phyloP scores from a whole-genome alignment of 331 rosid genomes.

The Malus hybrid region DNA sequence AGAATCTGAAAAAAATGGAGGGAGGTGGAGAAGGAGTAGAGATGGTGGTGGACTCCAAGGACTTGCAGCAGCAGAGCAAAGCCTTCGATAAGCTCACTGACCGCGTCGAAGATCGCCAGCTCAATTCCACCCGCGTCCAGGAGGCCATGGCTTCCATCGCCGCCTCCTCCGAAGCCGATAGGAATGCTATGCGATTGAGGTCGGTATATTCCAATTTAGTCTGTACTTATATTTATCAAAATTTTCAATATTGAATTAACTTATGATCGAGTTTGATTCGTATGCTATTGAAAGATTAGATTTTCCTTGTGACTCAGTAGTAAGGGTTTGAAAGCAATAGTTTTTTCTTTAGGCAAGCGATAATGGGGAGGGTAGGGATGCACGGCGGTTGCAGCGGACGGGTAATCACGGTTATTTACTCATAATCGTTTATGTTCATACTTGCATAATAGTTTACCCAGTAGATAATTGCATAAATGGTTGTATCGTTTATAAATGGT shows the following conservation, averaged over 20 bases:
- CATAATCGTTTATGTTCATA: no score
- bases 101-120: conserved; percentile 97
- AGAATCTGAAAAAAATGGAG: conserved; percentile 44
- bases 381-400: no score
- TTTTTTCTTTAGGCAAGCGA: background rate
- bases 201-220: background rate
- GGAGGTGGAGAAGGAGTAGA: conserved; percentile 47
- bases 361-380: background rate
- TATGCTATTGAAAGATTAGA: no score
- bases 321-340: background rate
- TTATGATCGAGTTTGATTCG: background rate
- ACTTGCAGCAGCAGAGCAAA: conserved; percentile 87
- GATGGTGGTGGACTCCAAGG: conserved; percentile 68
- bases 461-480: no score
- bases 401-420: no score
- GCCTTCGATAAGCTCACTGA: conserved; percentile 97
- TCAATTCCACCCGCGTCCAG: conserved; percentile 95
- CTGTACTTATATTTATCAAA: background rate
- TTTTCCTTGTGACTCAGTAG: background rate
- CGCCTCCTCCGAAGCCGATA: conserved; percentile 76
- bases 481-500: no score
- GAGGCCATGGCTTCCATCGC: conserved; percentile 99
- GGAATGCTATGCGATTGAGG: conserved; percentile 77
- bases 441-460: no score
- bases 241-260: background rate